These are phyloP conservation scores for Areca catechu DNA, from an alignment of 176 grass and related monocot genomes.

Conservation along the genomic window DNA sequence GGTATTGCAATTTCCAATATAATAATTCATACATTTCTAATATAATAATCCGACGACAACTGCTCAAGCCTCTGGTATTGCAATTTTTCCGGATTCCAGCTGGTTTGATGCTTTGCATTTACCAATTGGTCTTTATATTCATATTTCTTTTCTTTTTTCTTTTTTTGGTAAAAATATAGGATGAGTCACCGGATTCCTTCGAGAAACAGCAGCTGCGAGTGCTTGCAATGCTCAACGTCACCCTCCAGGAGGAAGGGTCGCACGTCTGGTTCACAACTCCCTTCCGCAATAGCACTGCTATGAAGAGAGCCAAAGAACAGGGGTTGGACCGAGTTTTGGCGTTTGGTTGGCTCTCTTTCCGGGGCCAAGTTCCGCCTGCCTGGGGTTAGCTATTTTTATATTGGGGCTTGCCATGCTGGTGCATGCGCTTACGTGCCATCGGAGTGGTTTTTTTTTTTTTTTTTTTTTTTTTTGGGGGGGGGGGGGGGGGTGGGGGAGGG, in stretches of 20 bases:
- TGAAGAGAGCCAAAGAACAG: constrained; percentile 66
- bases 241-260: background rate
- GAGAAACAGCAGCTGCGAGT: constrained; percentile 3
- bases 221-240: constrained; percentile 10
- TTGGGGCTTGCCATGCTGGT: too few species aligned
- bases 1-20: too few species aligned
- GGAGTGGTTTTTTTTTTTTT: too few species aligned
- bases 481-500: too few species aligned
- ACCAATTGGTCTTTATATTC: too few species aligned
- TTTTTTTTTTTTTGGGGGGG: too few species aligned
- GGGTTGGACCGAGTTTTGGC: constrained; percentile 25
- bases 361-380: constrained; percentile 21
- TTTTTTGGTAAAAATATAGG: background rate
- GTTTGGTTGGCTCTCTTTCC: constrained; percentile 33
- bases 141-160: background rate
- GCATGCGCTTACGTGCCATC: too few species aligned
- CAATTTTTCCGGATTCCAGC: background rate
- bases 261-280: background rate
- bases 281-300: background rate
- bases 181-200: constrained; percentile 3
- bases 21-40: too few species aligned
- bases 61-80: constrained; percentile 2
- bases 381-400: too few species aligned
- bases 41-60: too few species aligned
- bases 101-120: too few species aligned